phyloP scores from a whole-genome alignment of 2,329 filamentous ascomycete genomes.

The Diplodia corticola region DNA sequence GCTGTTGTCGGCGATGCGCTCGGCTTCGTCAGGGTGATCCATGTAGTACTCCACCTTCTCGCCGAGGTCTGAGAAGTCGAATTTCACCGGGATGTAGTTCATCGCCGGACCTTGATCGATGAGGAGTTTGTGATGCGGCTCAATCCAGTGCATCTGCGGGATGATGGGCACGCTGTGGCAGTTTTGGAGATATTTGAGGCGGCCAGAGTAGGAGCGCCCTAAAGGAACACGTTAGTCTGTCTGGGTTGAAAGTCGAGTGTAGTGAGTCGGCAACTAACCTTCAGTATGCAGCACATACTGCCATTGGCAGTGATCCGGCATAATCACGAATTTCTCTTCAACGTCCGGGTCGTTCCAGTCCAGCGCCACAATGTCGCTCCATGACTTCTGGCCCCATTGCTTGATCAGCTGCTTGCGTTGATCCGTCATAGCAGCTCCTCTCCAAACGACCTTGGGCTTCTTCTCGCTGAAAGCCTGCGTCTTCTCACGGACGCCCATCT shows the following conservation, averaged over 20 bases:
- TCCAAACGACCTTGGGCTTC: conserved; percentile 36
- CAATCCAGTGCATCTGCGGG: conserved; percentile 51
- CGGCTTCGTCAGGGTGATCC: conserved; percentile 46
- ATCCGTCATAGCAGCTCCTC: conserved; percentile 34
- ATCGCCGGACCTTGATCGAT: conserved; percentile 48
- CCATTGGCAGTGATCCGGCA: conserved; percentile 30
- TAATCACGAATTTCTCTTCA: conserved; percentile 24
- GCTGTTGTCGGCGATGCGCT: conserved; percentile 53
- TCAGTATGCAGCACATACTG: conserved; percentile 28
- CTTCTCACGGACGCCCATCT: conserved; percentile 24
- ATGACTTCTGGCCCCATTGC: conserved; percentile 28
- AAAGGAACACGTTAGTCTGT: background rate
- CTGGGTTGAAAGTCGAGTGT: background rate
- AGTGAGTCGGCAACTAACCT: conserved; percentile 18
- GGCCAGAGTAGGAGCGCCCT: conserved; percentile 35
- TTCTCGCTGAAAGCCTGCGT: conserved; percentile 26
- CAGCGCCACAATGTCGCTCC: conserved; percentile 34
- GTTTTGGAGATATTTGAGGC: conserved; percentile 38
- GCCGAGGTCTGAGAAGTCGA: conserved; percentile 45
- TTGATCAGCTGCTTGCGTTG: conserved; percentile 31
- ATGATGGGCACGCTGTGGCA: conserved; percentile 49
- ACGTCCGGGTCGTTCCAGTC: conserved; percentile 29
- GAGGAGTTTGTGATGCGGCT: conserved; percentile 52
- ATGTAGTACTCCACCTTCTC: conserved; percentile 44
- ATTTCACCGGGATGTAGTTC: conserved; percentile 52